phyloP scores from a whole-genome alignment of 1,284 basidiomycete genomes.

The Malassezia yamatoensis region DNA sequence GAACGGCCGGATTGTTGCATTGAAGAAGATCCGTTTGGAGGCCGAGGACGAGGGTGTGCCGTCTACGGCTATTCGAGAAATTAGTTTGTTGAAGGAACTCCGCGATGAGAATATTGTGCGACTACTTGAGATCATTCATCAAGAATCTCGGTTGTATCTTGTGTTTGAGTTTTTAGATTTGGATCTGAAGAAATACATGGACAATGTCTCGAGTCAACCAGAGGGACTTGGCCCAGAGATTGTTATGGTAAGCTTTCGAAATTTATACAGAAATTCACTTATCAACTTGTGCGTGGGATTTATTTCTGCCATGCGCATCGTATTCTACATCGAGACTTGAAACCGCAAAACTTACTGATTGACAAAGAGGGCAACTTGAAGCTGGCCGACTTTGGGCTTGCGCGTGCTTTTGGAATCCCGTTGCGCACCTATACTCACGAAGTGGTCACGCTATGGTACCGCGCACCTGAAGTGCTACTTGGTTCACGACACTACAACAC shows the following conservation, averaged over 20 bases:
- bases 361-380: conserved; percentile 56
- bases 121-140: conserved; percentile 89
- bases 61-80: conserved; percentile 92
- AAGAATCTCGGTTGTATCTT: conserved; percentile 89
- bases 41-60: conserved; percentile 97
- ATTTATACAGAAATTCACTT: conserved; percentile 67
- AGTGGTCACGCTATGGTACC: conserved; percentile 94
- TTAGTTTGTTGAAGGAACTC: conserved; percentile 89
- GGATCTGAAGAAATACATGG: conserved; percentile 93
- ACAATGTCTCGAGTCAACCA: conserved; percentile 53
- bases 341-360: conserved; percentile 94
- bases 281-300: conserved; percentile 74
- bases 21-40: conserved; percentile 94
- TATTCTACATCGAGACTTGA: conserved; percentile 90
- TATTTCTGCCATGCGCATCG: conserved; percentile 91
- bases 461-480: conserved; percentile 89
- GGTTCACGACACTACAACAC: conserved; percentile 93
- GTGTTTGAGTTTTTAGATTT: conserved; percentile 92
- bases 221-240: conserved; percentile 62
- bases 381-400: conserved; percentile 88
- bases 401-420: conserved; percentile 92
- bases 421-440: conserved; percentile 97
- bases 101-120: conserved; percentile 88
- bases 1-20: conserved; percentile 50
- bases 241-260: conserved; percentile 60